Base-by-base conservation (phyloP, 371 early-diverging fungal genomes). In the Lichtheimia ramosa region DNA sequence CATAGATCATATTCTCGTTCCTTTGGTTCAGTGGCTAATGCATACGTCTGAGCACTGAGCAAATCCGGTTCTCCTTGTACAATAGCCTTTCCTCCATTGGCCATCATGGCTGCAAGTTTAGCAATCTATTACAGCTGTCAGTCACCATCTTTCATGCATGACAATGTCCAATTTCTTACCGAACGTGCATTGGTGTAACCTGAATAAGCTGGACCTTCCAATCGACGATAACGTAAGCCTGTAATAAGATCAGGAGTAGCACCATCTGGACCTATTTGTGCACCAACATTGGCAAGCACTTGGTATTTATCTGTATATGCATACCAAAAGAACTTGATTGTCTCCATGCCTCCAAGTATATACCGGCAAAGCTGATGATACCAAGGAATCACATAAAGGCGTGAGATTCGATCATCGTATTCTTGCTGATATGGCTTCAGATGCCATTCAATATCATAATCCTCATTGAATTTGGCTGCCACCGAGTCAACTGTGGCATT, bases 81-180 rank as follows among this genome's bases (percentile, higher is more conserved):
- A 18, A 82, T 61, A 0, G 87, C 70, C 18, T 73, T 54, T 10
- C 91, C 91, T n/a, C 71, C 60, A 62, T 88, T 88, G 13, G 87
- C 85, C 83, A 89, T 79, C 61, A 88, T 74, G 14, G 88, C 84
- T 21, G 81, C 86, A 21, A 90, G 62, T 53, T 77, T 81, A 2
- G 83, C 89, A n/a, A 89, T 70, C 84, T 83, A 60, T 40, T 3
- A 24, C 10, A 14, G n/a, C 8, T 12, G 16, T 21, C 14, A 23
- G 20, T 25, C 48, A 51, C n/a, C 49, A 39, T 27, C 39, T 1
- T 3, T n/a, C 34, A 28, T 16, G n/a, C n/a, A n/a, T n/a, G n/a
- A 5, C 13, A 40, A 0, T 34, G 34, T 34, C 10, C 8, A 3
- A 2, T 52, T 15, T 21, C 67, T 74, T 79, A 87, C 84, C 34